These are phyloP conservation scores for Colletotrichum karsti DNA, from an alignment of 2,329 filamentous ascomycete species.

Conservation along the genomic window DNA sequence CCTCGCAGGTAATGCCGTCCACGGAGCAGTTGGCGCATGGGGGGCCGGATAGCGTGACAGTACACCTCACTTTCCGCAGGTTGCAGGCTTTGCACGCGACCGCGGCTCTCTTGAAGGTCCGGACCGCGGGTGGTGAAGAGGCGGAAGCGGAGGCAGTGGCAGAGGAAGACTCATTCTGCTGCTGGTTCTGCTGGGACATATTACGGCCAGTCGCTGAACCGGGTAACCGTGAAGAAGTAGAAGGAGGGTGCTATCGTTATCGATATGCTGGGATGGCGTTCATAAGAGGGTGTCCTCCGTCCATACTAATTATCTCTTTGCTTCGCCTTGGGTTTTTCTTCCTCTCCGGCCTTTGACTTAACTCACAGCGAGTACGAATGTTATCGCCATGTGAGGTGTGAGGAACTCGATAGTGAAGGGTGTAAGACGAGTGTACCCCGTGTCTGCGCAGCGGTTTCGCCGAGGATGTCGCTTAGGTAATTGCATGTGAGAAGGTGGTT, in stretches of 20 bases:
- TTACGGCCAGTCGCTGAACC: background rate
- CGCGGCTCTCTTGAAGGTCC: slow-evolving; percentile 20
- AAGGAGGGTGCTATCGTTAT: background rate
- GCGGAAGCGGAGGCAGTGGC: background rate
- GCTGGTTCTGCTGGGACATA: slow-evolving; percentile 13
- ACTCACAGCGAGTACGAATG: background rate
- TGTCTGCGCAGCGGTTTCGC: slow-evolving; percentile 5
- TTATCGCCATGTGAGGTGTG: background rate
- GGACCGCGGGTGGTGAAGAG: background rate
- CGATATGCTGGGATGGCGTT: background rate
- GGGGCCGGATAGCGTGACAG: slow-evolving; percentile 30
- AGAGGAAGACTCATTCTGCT: background rate
- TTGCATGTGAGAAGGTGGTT: slow-evolving; percentile 22
- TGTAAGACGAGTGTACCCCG: background rate
- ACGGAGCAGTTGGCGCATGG: slow-evolving; percentile 34
- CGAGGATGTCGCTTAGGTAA: slow-evolving; percentile 23
- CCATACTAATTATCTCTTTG: background rate
- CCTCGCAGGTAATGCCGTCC: slow-evolving; percentile 31
- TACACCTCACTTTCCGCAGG: slow-evolving; percentile 35
- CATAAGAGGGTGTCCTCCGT: background rate
- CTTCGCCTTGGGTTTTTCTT: background rate
- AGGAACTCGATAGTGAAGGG: background rate
- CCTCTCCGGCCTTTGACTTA: background rate
- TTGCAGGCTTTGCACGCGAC: slow-evolving; percentile 34
- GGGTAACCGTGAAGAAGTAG: background rate